Base-by-base conservation (phyloP, 345 rosid species). In the Euclidium syriacum region DNA sequence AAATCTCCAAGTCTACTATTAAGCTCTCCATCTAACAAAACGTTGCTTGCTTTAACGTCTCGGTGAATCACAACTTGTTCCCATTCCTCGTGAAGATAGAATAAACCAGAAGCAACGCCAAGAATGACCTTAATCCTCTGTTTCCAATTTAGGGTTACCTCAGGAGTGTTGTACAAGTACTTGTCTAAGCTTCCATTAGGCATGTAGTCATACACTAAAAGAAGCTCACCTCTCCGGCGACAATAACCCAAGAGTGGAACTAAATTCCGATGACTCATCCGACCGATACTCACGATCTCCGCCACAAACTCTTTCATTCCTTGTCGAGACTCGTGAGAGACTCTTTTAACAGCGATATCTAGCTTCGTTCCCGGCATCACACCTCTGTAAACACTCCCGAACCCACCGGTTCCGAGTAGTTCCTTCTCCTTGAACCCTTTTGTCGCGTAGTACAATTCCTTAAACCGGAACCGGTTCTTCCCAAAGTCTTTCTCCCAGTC, bases 31-130 rank as follows among this genome's bases (percentile, higher is more conserved):
- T 88, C 91, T 12, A 88, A 32, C 49, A 85, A 62, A 40, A 85
- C 87, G 41, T 88, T 85, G 29, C 91, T 83, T 1, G 91, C 87
- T 62, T 85, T 88, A 9, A 85, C 70, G 51, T 88, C 95, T 42
- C 95, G 65, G 22, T 85, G 95, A 58, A 88, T 67, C n/a, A n/a
- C n/a, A n/a, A n/a, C n/a, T n/a, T n/a, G n/a, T n/a, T n/a, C n/a
- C n/a, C n/a, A n/a, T n/a, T 79, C 95, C 71, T 83, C 91, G 22
- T 85, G 95, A 39, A 88, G 54, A 60, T 88, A 88, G 0, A 85
- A 64, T 41, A 88, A 83, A 2, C 83, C 95, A 0, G 80, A 81
- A 15, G 87, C 90, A 4, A 85, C 84, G 16, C 76, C 95, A 49
- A 77, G 83, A 23, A 85, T 75, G 47, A 88, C 73, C 47, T 64